Percentiles rank a stretch among this genome's conserved stretches.
Evolutionary conservation across 2,329 filamentous ascomycete genomes (phyloP).

Genomic region (Metarhizium album): DNA sequence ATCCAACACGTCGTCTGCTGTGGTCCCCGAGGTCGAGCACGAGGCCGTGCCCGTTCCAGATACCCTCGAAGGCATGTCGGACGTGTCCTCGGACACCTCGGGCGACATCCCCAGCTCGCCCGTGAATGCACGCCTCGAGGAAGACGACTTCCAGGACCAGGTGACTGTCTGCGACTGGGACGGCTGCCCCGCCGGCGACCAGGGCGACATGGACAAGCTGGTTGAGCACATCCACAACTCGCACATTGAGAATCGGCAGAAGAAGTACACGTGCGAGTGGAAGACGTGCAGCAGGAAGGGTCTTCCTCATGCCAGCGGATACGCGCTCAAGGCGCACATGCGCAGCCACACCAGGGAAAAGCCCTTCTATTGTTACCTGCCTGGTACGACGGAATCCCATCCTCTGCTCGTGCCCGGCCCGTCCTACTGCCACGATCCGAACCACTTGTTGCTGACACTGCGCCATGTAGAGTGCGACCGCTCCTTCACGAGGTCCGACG

Average conservation of each 20-base stretch:
- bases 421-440: too few relatives aligned
- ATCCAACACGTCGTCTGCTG: slow-evolving; percentile 34
- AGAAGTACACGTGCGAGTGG: slow-evolving; percentile 99
- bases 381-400: slow-evolving; percentile 46
- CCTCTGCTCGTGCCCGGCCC: too few relatives aligned
- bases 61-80: slow-evolving; percentile 48
- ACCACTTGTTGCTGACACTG: not conserved
- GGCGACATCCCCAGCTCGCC: slow-evolving; percentile 71
- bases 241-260: slow-evolving; percentile 86
- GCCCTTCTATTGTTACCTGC: slow-evolving; percentile 91
- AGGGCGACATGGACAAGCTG: slow-evolving; percentile 70
- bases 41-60: slow-evolving; percentile 38
- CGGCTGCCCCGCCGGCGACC: slow-evolving; percentile 58
- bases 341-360: slow-evolving; percentile 96
- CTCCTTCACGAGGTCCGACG: slow-evolving; percentile 91
- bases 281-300: slow-evolving; percentile 79
- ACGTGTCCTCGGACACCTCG: slow-evolving; percentile 83
- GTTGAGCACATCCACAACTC: slow-evolving; percentile 83
- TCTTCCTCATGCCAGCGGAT: slow-evolving; percentile 85
- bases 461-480: slow-evolving; percentile 83
- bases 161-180: slow-evolving; percentile 72
- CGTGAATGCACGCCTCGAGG: slow-evolving; percentile 55
- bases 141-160: slow-evolving; percentile 67
- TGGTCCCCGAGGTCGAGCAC: slow-evolving; percentile 29
- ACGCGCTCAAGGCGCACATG: slow-evolving; percentile 95